Evolutionary conservation across 2,329 filamentous ascomycete species (phyloP), one percentile per base, ranked within the genome.

Genomic region (Fusarium sp.): DNA sequence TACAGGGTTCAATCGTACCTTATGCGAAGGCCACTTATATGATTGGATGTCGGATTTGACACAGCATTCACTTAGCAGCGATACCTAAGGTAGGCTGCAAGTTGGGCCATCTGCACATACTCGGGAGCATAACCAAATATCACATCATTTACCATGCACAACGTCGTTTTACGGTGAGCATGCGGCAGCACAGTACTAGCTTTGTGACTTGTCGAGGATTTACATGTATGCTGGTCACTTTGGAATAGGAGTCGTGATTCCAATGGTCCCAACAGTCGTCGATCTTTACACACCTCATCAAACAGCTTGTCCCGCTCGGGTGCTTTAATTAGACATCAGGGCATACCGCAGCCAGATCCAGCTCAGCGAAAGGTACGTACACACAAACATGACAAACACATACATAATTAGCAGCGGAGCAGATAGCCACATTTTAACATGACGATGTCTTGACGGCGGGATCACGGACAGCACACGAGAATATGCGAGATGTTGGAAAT

Each of bases 211-310:
- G 32, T 38, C 37, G 46, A 37, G 49, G 19, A 66, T 60, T 47
- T 56, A 23, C 33, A 28, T 40, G 33, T 54, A 53, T 40, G 50
- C 33, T 38, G 15, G 33, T n/a, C 23, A 28, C 49, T n/a, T 28
- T 37, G 32, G 23, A 18, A 37, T 49, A 58, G 56, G 56, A 58
- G 19, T 37, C 8, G 30, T 58, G n/a, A 37, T 56, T 19, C 53
- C 49, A 63, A 60, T 53, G 32, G 40, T 56, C 37, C 47, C 38
- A 47, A 23, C n/a, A 61, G 44, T 52, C 47, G 74, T 44, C 50
- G 62, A 77, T 73, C 64, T 58, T 23, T 33, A 47, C 44, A 61
- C 23, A 67, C 52, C 60, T 75, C 50, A 69, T 67, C 42, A 65
- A 62, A 73, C 40, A 50, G 46, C 47, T 28, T 57, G 40, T 56